Base-by-base conservation (phyloP, 1,284 basidiomycete genomes). In the Cutaneotrichosporon sp. region DNA sequence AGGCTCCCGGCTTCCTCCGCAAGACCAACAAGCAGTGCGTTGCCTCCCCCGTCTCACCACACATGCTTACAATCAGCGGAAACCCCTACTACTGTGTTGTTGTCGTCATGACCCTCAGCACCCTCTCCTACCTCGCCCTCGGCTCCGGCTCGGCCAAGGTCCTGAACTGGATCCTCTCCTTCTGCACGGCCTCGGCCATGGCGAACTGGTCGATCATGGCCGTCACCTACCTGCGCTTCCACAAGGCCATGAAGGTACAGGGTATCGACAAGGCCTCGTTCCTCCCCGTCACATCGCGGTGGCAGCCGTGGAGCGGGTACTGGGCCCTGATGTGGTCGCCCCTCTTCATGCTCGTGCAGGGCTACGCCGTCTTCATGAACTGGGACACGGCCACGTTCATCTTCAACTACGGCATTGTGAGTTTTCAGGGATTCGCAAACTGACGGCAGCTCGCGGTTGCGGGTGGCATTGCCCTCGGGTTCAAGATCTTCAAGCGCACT, bases 121-220 rank as follows among this genome's bases (percentile, higher is more conserved):
- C 76, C 27, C 74, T 83, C 31, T 73, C 81, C 25, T 81, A 72
- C 68, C 82, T 86, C 80, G 86, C 84, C 47, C 80, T 87, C 55
- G 83, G 80, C 42, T 75, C 70, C 43, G 85, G 84, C 52, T 82
- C 87, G 7, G 86, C 87, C 46, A 81, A 75, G 47, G 87, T 90
- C 45, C 89, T 94, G 75, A 73, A 74, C 27, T 91, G 89, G 88
- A 86, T 92, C 67, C 71, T 85, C 34, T 89, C 87, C 78, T 87
- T 90, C 73, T 62, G 54, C 29, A 43, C 60, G 10, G 65, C 70
- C 58, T n/a, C 61, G 56, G 22, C 86, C 24, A 74, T 87, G 59
- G 83, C 90, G 80, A 89, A 38, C 88, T 93, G 91, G 91, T 87
- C 89, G 69, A 87, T 86, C 59, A 92, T 92, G 69, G 81, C 81